Base-by-base conservation (phyloP, 768 basidiomycete species). In the Tylopilus subfusipes region DNA sequence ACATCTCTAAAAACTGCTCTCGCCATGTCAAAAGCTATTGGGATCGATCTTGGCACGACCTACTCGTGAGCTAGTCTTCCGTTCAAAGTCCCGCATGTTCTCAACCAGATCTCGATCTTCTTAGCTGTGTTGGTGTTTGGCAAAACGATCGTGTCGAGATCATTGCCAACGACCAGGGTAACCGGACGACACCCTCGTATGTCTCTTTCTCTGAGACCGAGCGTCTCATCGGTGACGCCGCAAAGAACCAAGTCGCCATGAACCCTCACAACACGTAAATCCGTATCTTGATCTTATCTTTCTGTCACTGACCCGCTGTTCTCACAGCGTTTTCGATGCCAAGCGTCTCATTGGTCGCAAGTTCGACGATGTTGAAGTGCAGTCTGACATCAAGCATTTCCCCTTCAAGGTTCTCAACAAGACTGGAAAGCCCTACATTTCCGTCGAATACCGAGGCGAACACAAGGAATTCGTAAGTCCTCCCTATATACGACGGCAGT, bases 131-230 rank as follows among this genome's bases (percentile, higher is more conserved):
- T 66, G 96, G 91, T 82, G 95, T 98, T 59, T 98, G 95, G 94
- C 92, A 95, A 82, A 94, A 97, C 68, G 96, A 98, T 79, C 91
- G 95, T 71, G 95, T 97, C 61, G 95, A 97, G 78, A 97, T 97
- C 79, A 98, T 98, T 71, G 90, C 90, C 76, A 93, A 93, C 68
- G 90, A 93, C 75, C 90, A 92, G 79, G 90, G 90, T 71, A 92
- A 96, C 78, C 88, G 93, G 54, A 96, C 94, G 10, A 96, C 93
- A 8, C 93, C 94, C 16, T 96, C 94, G 9, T 96, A 95, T 72
- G 94, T 97, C 74, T 86, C 94, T 48, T 96, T 96, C 81, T 90
- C 91, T 60, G 90, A 92, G 66, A 86, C 78, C 58, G 96, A 98
- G 81, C 94, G 96, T 78, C 83, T 98, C 63, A 98, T 98, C 70